Percentiles rank a stretch among this genome's conserved stretches.
phyloP scores from a whole-genome alignment of 306 rosid species.

The Medicago truncatula region MtrunA17r5.0-ANR NC_053044.1:42976501-42977000 shows the following conservation, averaged over 20 bases:
- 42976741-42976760: background rate
- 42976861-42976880: background rate
- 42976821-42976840: conserved; percentile 26
- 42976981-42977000: background rate
- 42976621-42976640: background rate
- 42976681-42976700: background rate
- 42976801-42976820: conserved; percentile 17
- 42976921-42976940: background rate
- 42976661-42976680: conserved; percentile 9
- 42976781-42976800: conserved; percentile 4
- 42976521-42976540: conserved; percentile 96
- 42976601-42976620: background rate
- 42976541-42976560: conserved; percentile 62
- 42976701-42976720: background rate
- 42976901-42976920: background rate
- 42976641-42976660: conserved; percentile 7
- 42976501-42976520: conserved; percentile 99
- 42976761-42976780: conserved; percentile 4
- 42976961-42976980: background rate
- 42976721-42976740: background rate
- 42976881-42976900: background rate
- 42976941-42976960: background rate
- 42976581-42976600: conserved; percentile 23
- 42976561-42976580: conserved; percentile 37
- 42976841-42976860: conserved; percentile 20